phyloP scores from a whole-genome alignment of 345 rosid species.

The Mallotus nudiflorus region DNA sequence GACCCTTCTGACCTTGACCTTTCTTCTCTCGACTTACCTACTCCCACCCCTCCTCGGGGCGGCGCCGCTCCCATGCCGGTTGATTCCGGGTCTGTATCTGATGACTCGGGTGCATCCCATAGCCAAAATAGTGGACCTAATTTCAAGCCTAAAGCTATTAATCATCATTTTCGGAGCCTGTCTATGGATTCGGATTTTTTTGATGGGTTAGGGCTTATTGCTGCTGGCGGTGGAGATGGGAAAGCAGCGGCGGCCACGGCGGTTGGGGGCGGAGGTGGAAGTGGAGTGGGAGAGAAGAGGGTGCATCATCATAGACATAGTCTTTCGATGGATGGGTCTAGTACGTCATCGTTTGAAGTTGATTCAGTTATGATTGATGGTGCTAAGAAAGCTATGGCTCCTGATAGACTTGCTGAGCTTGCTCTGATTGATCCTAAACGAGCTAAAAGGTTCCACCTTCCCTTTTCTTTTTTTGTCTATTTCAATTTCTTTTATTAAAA shows the following conservation, averaged over 20 bases:
- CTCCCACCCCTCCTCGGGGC: constrained; percentile 29
- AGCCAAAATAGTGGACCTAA: constrained; percentile 21
- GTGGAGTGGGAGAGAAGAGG: constrained; percentile 41
- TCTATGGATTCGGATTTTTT: constrained; percentile 92
- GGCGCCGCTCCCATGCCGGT: constrained; percentile 39
- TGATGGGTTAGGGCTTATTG: constrained; percentile 43
- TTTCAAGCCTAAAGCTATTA: constrained; percentile 39
- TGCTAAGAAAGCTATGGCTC: constrained; percentile 76
- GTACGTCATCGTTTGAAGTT: constrained; percentile 49
- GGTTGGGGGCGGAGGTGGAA: too few relatives aligned
- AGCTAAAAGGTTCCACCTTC: constrained; percentile 68
- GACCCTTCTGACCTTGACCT: constrained; percentile 84
- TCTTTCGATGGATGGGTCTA: constrained; percentile 80
- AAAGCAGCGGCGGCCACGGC: constrained; percentile 26
- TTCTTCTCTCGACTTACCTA: constrained; percentile 67
- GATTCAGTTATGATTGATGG: constrained; percentile 61
- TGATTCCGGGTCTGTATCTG: constrained; percentile 52
- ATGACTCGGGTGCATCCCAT: constrained; percentile 63
- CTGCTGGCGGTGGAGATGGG: constrained; percentile 40
- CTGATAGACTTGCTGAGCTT: constrained; percentile 83
- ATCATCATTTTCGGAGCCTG: constrained; percentile 80
- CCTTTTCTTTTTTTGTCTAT: neutral
- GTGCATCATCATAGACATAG: constrained; percentile 69
- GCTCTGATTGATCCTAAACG: constrained; percentile 92
- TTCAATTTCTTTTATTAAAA: too few relatives aligned